phyloP scores from a whole-genome alignment of 1,284 basidiomycete species.

The Trichosporon sp. region DNA sequence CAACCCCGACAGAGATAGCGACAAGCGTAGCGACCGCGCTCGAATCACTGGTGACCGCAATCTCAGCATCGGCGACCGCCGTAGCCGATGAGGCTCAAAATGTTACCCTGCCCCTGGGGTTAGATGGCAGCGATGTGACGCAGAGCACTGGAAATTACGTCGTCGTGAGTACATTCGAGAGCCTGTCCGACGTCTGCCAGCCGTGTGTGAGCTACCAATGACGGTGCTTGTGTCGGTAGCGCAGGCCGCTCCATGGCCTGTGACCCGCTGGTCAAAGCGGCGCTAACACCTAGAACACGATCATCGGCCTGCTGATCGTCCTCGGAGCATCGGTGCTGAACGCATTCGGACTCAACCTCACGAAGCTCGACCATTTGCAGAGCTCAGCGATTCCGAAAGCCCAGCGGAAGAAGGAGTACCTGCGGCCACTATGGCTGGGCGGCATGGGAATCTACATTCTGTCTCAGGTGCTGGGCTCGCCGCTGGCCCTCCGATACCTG shows the following conservation, averaged over 20 bases:
- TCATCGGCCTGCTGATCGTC: slow-evolving; percentile 57
- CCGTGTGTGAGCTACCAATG: not conserved
- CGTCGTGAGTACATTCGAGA: slow-evolving; percentile 22
- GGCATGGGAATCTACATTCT: slow-evolving; percentile 57
- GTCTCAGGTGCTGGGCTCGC: slow-evolving; percentile 49
- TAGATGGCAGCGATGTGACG: slow-evolving; percentile 25
- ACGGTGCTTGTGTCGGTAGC: not conserved
- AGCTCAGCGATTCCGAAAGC: slow-evolving; percentile 50
- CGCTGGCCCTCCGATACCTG: slow-evolving; percentile 54
- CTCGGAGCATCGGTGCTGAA: slow-evolving; percentile 52
- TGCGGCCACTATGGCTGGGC: slow-evolving; percentile 54
- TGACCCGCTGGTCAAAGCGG: not conserved
- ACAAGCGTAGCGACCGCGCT: slow-evolving; percentile 25
- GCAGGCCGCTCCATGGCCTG: not conserved
- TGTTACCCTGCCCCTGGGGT: slow-evolving; percentile 19
- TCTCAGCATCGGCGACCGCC: not conserved
- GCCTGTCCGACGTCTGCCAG: not conserved
- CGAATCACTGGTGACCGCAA: slow-evolving; percentile 27
- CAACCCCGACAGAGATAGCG: slow-evolving; percentile 4
- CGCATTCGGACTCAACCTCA: slow-evolving; percentile 56
- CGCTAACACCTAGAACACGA: slow-evolving; percentile 47
- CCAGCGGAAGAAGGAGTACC: slow-evolving; percentile 49
- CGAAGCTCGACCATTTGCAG: slow-evolving; percentile 56
- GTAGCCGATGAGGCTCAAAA: slow-evolving; percentile 15
- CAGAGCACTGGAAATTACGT: slow-evolving; percentile 41